Evolutionary conservation across 345 rosid species (phyloP).

Genomic region (Murraya koenigii): DNA sequence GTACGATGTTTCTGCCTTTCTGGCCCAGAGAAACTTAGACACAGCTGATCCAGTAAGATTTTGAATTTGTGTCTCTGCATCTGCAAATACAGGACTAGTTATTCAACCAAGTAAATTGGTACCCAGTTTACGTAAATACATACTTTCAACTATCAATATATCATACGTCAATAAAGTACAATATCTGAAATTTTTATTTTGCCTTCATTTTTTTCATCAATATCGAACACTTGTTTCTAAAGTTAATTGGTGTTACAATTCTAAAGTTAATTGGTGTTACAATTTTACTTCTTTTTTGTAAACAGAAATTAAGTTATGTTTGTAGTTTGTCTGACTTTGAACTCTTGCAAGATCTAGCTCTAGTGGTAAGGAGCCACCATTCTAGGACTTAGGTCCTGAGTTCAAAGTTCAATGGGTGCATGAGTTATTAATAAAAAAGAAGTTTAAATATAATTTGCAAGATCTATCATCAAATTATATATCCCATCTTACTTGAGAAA

Average conservation of each 20-base stretch:
- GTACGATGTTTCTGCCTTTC: slow-evolving; percentile 82
- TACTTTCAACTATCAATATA: background rate
- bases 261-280: background rate
- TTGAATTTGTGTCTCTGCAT: background rate
- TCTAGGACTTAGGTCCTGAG: too few species aligned
- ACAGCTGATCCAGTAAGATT: slow-evolving; percentile 66
- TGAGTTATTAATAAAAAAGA: too few species aligned
- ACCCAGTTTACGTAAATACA: background rate
- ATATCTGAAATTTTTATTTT: background rate
- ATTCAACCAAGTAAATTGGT: background rate
- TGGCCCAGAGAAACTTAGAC: slow-evolving; percentile 73
- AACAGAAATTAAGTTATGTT: background rate
- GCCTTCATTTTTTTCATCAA: background rate
- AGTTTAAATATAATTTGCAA: background rate
- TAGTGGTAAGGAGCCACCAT: too few species aligned
- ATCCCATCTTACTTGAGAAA: background rate
- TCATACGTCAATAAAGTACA: background rate
- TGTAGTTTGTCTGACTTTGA: background rate
- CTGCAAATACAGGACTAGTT: background rate
- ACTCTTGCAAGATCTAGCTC: background rate
- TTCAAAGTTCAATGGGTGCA: too few species aligned
- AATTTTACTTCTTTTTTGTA: background rate
- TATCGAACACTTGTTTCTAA: background rate
- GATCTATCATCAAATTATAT: background rate
- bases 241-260: background rate